Evolutionary conservation across 805 yeast species (phyloP).

Genomic region (Starmerella davenportii): DNA sequence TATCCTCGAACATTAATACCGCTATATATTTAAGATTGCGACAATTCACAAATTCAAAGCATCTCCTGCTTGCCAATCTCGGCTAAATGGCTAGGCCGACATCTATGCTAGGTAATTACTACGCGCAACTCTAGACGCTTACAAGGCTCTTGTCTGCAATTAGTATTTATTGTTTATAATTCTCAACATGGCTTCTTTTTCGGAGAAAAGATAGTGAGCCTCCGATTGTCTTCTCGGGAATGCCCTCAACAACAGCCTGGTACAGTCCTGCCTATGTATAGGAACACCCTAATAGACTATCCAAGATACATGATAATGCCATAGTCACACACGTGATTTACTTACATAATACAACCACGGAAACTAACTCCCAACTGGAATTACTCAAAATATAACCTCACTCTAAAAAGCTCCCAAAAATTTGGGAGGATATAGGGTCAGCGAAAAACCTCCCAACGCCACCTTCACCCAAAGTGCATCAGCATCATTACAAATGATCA

Average conservation of each 20-base stretch:
- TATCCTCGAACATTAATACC: conserved; percentile 62
- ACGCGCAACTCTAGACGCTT: neutral
- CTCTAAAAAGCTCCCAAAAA: conserved; percentile 4
- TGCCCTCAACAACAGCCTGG: too few relatives aligned
- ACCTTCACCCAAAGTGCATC: neutral
- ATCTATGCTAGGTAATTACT: neutral
- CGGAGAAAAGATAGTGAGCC: too few relatives aligned
- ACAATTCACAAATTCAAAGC: neutral
- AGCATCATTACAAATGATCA: neutral
- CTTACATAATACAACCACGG: neutral
- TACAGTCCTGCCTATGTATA: too few relatives aligned
- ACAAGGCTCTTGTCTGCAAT: neutral
- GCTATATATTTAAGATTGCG: neutral
- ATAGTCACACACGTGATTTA: neutral
- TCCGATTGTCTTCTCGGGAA: too few relatives aligned
- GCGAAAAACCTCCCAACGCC: neutral
- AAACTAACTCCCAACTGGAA: conserved; percentile 1
- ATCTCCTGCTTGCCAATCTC: neutral
- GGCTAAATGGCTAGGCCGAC: neutral
- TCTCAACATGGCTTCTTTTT: too few relatives aligned
- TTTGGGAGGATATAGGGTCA: conserved; percentile 5
- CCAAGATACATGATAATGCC: too few relatives aligned
- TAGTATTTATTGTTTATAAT: too few relatives aligned
- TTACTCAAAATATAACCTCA: neutral
- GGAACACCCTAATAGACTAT: too few relatives aligned